phyloP scores from a whole-genome alignment of 2,329 filamentous ascomycete genomes.

The Neopestalotiopsis clavispora region DNA sequence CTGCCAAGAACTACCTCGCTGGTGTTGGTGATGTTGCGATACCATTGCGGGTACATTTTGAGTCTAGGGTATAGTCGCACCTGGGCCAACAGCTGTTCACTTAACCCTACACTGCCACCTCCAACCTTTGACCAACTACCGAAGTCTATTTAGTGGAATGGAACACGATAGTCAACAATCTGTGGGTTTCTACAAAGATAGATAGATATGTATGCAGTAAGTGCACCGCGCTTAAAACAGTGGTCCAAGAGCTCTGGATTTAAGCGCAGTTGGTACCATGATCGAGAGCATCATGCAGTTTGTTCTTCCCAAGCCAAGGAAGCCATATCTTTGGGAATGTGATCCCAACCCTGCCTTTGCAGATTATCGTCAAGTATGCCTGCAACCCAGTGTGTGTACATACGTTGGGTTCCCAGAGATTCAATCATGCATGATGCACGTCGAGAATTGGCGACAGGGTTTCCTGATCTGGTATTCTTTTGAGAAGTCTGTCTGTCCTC shows the following conservation, averaged over 20 bases:
- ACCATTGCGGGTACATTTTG: too few species aligned
- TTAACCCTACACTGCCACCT: too few species aligned
- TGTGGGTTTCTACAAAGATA: background rate
- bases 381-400: background rate
- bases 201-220: background rate
- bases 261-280: background rate
- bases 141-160: background rate
- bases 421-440: background rate
- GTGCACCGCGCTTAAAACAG: conserved; percentile 7
- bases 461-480: conserved; percentile 1
- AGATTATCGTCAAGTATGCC: background rate
- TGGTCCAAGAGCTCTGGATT: background rate
- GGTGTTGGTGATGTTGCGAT: too few species aligned
- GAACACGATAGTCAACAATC: background rate
- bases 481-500: background rate
- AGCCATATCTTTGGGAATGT: background rate
- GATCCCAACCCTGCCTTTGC: background rate
- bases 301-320: background rate
- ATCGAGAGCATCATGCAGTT: background rate
- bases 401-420: background rate
- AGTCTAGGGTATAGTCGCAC: too few species aligned
- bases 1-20: too few species aligned
- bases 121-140: background rate
- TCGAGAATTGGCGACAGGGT: background rate
- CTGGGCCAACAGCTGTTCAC: too few species aligned